A percentile compares a stretch with the other conserved stretches of the same genome.
Conservation (phyloP, 805 yeast species). For the Sugiyamaella americana region DNA sequence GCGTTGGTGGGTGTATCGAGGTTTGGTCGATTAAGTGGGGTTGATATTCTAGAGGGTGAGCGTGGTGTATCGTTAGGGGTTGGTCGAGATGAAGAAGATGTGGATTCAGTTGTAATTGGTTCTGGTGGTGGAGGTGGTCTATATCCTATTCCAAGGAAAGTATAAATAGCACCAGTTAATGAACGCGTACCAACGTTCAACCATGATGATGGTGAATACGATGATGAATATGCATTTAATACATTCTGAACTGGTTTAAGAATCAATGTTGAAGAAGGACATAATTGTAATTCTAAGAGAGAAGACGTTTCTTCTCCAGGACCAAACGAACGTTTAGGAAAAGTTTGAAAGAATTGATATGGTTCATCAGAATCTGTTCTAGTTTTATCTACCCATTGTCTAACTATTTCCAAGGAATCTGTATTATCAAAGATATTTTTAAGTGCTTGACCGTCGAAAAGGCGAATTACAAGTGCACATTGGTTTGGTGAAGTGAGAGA, state of each 20-base stretch:
- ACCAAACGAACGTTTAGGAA: slow-evolving; percentile 57
- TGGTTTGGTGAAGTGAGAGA: slow-evolving; percentile 19
- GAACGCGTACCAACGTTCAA: slow-evolving; percentile 16
- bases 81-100: background rate
- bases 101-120: background rate
- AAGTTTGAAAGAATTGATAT: slow-evolving; percentile 45
- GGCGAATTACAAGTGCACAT: slow-evolving; percentile 50
- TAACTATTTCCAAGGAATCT: slow-evolving; percentile 49
- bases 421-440: slow-evolving; percentile 43
- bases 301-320: slow-evolving; percentile 54
- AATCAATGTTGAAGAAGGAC: slow-evolving; percentile 69
- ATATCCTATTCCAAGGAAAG: slow-evolving; percentile 26
- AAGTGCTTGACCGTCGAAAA: slow-evolving; percentile 60
- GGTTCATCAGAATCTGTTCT: slow-evolving; percentile 42
- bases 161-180: slow-evolving; percentile 23
- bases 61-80: background rate
- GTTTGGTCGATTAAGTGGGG: background rate
- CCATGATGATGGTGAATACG: slow-evolving; percentile 14
- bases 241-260: slow-evolving; percentile 51
- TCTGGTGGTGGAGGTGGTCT: slow-evolving; percentile 1
- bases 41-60: background rate
- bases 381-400: slow-evolving; percentile 52
- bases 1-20: background rate
- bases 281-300: slow-evolving; percentile 49
- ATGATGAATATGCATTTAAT: slow-evolving; percentile 27